phyloP scores from a whole-genome alignment of 768 basidiomycete genomes.

The Boletus insuetus region DNA sequence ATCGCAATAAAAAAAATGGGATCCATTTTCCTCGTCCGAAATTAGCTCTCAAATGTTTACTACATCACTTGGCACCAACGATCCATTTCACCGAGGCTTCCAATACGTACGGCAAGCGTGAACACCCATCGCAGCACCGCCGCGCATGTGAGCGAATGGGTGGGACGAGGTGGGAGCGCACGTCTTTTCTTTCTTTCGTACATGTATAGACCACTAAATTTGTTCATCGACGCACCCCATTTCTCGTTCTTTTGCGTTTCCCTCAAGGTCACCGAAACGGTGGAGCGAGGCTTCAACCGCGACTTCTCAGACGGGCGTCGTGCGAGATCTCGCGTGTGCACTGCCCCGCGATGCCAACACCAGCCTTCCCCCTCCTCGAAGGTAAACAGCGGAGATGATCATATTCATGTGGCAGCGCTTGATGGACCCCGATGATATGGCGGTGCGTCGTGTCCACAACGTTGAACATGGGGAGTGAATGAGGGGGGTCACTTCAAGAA shows the following conservation, averaged over 20 bases:
- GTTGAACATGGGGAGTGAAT: too few relatives aligned
- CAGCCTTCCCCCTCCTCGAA: background rate
- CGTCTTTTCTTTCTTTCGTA: background rate
- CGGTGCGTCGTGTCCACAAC: constrained; percentile 1
- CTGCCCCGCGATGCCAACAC: background rate
- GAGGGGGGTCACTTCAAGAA: background rate
- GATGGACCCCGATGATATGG: constrained; percentile 1
- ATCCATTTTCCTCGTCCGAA: background rate
- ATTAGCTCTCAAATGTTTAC: background rate
- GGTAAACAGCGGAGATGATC: constrained; percentile 22
- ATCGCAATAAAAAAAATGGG: too few relatives aligned
- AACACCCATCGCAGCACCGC: background rate
- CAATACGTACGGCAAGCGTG: background rate
- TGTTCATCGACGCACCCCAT: background rate
- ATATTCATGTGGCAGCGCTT: constrained; percentile 4
- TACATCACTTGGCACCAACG: too few relatives aligned
- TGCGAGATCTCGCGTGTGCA: constrained; percentile 4
- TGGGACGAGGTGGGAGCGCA: constrained; percentile 1
- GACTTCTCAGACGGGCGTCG: background rate
- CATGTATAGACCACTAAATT: background rate
- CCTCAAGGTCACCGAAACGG: background rate
- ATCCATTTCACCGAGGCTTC: too few relatives aligned
- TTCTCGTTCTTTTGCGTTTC: too few relatives aligned
- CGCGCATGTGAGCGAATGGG: background rate
- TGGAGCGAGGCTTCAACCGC: background rate